phyloP scores from a whole-genome alignment of 2,329 filamentous ascomycete species.

The Penicillium sp. region DNA sequence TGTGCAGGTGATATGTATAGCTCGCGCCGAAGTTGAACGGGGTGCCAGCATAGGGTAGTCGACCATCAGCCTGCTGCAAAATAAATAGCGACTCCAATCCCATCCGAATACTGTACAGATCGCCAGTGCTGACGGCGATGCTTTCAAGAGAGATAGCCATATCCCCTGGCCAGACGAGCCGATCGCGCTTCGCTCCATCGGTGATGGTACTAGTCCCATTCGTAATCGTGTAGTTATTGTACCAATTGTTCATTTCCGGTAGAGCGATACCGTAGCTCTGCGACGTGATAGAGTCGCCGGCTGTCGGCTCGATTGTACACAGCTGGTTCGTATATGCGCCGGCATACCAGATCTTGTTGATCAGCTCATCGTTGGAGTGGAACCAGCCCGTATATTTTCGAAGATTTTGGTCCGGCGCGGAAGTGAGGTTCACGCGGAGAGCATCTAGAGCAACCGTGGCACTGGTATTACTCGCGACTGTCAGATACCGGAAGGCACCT shows the following conservation, averaged over 20 bases:
- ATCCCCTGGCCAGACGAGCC: slow-evolving; percentile 61
- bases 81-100: slow-evolving; percentile 52
- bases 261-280: slow-evolving; percentile 9
- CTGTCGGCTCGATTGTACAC: slow-evolving; percentile 30
- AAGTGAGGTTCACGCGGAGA: slow-evolving; percentile 46
- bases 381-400: slow-evolving; percentile 54
- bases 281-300: slow-evolving; percentile 21
- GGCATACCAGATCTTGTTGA: slow-evolving; percentile 59
- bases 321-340: slow-evolving; percentile 51
- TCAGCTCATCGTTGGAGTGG: slow-evolving; percentile 48
- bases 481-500: slow-evolving; percentile 50
- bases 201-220: slow-evolving; percentile 36
- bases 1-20: slow-evolving; percentile 59
- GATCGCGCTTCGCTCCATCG: slow-evolving; percentile 44
- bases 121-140: slow-evolving; percentile 56
- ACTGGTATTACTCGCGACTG: slow-evolving; percentile 45
- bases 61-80: slow-evolving; percentile 46
- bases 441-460: slow-evolving; percentile 39
- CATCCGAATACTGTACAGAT: slow-evolving; percentile 52
- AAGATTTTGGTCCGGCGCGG: slow-evolving; percentile 39
- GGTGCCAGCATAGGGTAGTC: slow-evolving; percentile 53
- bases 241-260: slow-evolving; percentile 27
- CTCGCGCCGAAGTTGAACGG: slow-evolving; percentile 44
- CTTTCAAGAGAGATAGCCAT: slow-evolving; percentile 58
- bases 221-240: slow-evolving; percentile 31